Percentiles rank a stretch among this genome's conserved stretches.
phyloP scores from a whole-genome alignment of 495 filamentous ascomycete species.

The Eremomyces bilateralis region DNA sequence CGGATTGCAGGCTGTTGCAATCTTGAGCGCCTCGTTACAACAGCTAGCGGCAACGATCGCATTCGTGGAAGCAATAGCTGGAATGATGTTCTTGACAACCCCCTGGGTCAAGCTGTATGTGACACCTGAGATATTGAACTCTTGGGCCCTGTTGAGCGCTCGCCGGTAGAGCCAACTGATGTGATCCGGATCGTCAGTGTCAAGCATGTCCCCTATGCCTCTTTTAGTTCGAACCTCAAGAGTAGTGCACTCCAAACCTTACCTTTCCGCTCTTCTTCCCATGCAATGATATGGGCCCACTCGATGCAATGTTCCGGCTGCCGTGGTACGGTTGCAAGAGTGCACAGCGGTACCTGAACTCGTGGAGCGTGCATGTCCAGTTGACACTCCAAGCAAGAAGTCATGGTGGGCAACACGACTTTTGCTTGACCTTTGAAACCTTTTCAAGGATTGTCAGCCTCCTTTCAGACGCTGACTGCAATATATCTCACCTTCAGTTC shows the following conservation, averaged over 20 bases:
- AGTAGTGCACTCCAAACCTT: conserved; percentile 30
- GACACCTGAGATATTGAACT: conserved; percentile 83
- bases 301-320: conserved; percentile 98
- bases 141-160: conserved; percentile 52
- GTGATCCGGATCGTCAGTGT: conserved; percentile 92
- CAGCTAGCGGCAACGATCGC: conserved; percentile 87
- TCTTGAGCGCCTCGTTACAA: conserved; percentile 93
- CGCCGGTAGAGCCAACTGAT: conserved; percentile 92
- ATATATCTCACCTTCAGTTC: conserved; percentile 55
- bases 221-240: conserved; percentile 12
- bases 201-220: conserved; percentile 49
- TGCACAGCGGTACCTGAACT: conserved; percentile 87
- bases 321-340: conserved; percentile 85
- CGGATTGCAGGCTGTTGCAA: conserved; percentile 61
- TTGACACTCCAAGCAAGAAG: conserved; percentile 94
- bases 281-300: conserved; percentile 87
- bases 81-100: conserved; percentile 98
- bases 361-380: conserved; percentile 93
- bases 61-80: conserved; percentile 94
- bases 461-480: background rate
- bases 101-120: conserved; percentile 96
- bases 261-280: conserved; percentile 36
- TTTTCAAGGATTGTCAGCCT: conserved; percentile 10
- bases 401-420: conserved; percentile 78
- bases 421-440: conserved; percentile 94